Conservation (phyloP, 1,284 basidiomycete species). For the Peniophora sp. region DNA sequence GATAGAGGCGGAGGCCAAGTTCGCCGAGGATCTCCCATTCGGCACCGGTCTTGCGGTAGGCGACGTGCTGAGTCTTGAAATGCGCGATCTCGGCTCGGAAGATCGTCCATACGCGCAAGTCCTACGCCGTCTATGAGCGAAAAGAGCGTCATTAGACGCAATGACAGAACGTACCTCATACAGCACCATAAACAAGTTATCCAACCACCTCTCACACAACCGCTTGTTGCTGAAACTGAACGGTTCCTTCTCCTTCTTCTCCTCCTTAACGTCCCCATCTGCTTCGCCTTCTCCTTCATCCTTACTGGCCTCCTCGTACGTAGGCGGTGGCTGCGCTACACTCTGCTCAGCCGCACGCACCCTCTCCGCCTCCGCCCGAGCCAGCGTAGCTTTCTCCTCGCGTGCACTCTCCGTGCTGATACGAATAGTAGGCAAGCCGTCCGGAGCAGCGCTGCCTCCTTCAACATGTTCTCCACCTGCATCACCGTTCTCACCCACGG, state of each 20-base stretch:
- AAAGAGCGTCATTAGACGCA: constrained; percentile 1
- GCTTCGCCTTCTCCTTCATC: constrained; percentile 29
- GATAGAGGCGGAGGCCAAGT: constrained; percentile 84
- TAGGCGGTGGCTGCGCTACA: constrained; percentile 49
- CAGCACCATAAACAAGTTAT: constrained; percentile 97
- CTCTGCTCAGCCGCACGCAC: constrained; percentile 17
- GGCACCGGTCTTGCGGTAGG: constrained; percentile 91
- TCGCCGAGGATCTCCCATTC: constrained; percentile 99
- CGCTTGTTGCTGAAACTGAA: constrained; percentile 96
- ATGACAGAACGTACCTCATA: constrained; percentile 70
- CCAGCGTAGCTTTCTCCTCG: constrained; percentile 23
- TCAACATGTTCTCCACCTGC: constrained; percentile 9
- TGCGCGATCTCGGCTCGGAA: constrained; percentile 99
- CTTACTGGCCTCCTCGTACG: constrained; percentile 54
- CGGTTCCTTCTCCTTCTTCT: constrained; percentile 38
- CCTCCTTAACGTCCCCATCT: constrained; percentile 19
- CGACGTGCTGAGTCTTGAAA: constrained; percentile 95
- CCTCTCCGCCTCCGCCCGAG: constrained; percentile 29
- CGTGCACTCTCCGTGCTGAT: constrained; percentile 79
- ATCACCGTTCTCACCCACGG: constrained; percentile 16
- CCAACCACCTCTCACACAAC: constrained; percentile 95
- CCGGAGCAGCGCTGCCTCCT: constrained; percentile 29
- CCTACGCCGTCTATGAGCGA: constrained; percentile 37
- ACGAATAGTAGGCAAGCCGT: constrained; percentile 51
- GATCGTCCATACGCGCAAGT: constrained; percentile 98